These are phyloP conservation scores for Rhodotorula graminis DNA, from an alignment of 768 basidiomycete genomes.

Conservation along the genomic window DNA sequence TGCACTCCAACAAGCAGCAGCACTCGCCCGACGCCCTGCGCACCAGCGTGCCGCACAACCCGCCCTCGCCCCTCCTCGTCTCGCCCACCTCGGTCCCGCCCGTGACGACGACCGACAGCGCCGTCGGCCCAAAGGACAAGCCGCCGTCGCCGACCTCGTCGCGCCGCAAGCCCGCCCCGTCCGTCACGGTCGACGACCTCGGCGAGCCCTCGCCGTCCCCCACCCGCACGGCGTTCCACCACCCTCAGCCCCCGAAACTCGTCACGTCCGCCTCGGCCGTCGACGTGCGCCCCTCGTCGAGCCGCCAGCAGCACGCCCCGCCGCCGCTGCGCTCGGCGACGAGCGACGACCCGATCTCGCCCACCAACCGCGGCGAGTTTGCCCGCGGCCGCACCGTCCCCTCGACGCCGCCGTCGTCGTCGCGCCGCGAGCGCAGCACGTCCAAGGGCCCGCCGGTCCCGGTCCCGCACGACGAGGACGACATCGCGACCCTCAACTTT, in stretches of 20 bases:
- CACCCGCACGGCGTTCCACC: too few relatives aligned
- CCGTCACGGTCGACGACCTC: not conserved
- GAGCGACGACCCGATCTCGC: not conserved
- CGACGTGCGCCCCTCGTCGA: too few relatives aligned
- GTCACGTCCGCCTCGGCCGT: too few relatives aligned
- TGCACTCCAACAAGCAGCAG: too few relatives aligned
- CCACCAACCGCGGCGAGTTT: not conserved
- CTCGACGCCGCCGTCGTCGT: not conserved
- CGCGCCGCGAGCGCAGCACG: not conserved
- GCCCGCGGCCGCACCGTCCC: not conserved
- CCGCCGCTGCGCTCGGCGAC: too few relatives aligned
- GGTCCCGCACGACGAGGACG: slow-evolving; percentile 13
- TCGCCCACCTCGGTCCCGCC: too few relatives aligned
- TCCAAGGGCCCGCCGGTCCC: not conserved
- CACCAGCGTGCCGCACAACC: too few relatives aligned
- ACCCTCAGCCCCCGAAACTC: too few relatives aligned
- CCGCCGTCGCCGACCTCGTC: not conserved
- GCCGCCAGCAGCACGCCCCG: not conserved
- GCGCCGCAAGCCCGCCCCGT: slow-evolving; percentile 31
- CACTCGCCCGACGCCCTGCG: too few relatives aligned
- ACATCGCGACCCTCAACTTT: slow-evolving; percentile 34
- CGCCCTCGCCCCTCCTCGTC: too few relatives aligned
- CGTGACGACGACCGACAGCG: too few relatives aligned
- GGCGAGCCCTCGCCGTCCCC: not conserved
- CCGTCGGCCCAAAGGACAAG: too few relatives aligned